A percentile compares a stretch with the other conserved stretches of the same genome.
Evolutionary conservation across 805 yeast species (phyloP).

Genomic region (Saccharomycopsis guyanensis): DNA sequence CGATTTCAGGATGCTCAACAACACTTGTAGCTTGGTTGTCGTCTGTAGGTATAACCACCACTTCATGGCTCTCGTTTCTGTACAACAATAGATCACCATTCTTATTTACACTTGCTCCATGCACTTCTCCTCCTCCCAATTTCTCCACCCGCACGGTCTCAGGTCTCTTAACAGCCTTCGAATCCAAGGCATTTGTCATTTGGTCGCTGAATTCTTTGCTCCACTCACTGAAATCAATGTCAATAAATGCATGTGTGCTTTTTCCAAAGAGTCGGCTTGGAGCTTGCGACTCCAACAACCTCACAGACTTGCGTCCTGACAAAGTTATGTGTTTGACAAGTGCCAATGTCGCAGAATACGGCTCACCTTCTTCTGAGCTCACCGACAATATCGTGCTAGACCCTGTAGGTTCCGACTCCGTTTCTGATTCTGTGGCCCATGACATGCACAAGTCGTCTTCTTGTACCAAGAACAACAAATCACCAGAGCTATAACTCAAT

Average conservation of each 20-base stretch:
- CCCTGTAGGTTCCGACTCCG: too few species aligned
- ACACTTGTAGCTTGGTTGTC: neutral
- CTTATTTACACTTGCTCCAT: neutral
- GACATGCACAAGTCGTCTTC: neutral
- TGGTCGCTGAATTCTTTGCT: neutral
- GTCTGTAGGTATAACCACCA: neutral
- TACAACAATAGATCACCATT: neutral
- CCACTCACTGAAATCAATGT: neutral
- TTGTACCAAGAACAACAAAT: neutral
- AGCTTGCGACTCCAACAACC: too few species aligned
- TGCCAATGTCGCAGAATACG: neutral
- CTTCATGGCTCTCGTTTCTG: neutral
- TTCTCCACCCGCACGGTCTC: neutral
- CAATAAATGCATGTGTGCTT: neutral
- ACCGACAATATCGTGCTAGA: neutral
- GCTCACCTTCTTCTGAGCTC: neutral
- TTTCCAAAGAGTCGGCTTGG: neutral
- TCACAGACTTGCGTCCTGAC: too few species aligned
- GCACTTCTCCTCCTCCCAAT: neutral
- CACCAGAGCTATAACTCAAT: neutral
- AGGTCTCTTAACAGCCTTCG: neutral
- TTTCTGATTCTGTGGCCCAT: neutral
- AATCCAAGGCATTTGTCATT: neutral
- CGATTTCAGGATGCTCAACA: neutral
- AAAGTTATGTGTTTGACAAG: neutral